These are phyloP conservation scores for Chrysosporium queenslandicum DNA, from an alignment of 2,329 filamentous ascomycete species.

Conservation along the genomic window DNA sequence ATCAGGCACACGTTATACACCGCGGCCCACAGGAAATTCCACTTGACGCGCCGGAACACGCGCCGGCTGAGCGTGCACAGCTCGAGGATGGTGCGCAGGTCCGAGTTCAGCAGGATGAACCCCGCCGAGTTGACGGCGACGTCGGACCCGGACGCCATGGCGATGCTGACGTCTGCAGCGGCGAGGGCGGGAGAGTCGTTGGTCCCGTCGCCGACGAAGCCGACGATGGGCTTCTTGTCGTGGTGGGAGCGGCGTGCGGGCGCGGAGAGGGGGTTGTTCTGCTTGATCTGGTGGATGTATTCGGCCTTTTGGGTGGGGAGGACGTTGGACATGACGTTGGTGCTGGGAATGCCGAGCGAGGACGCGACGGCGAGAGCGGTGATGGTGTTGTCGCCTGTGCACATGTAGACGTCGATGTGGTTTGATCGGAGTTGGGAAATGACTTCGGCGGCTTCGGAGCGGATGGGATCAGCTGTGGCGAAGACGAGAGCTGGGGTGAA, in stretches of 20 bases:
- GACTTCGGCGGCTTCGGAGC: conserved; percentile 58
- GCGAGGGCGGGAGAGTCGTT: conserved; percentile 76
- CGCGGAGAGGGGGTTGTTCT: conserved; percentile 23
- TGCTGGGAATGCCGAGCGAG: conserved; percentile 60
- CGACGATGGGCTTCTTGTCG: conserved; percentile 47
- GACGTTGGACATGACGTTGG: conserved; percentile 76
- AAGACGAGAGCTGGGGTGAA: conserved; percentile 53
- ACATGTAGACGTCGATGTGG: conserved; percentile 75
- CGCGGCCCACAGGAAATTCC: conserved; percentile 80
- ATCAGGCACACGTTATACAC: conserved; percentile 71
- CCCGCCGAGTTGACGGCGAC: conserved; percentile 72
- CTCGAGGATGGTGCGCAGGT: conserved; percentile 59
- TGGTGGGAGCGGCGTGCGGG: conserved; percentile 20
- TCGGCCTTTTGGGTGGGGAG: conserved; percentile 66
- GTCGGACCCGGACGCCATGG: conserved; percentile 69
- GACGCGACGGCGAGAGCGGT: conserved; percentile 71
- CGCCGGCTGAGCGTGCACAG: conserved; percentile 59
- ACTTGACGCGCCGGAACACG: conserved; percentile 67
- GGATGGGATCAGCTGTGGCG: conserved; percentile 70
- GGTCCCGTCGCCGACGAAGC: conserved; percentile 79
- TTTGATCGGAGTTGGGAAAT: conserved; percentile 54
- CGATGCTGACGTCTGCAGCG: conserved; percentile 72
- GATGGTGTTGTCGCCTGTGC: conserved; percentile 80
- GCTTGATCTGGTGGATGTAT: conserved; percentile 46
- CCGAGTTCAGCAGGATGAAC: conserved; percentile 67